phyloP scores from a whole-genome alignment of 2,329 filamentous ascomycete genomes.

The Colletotrichum neosansevieriae region DNA sequence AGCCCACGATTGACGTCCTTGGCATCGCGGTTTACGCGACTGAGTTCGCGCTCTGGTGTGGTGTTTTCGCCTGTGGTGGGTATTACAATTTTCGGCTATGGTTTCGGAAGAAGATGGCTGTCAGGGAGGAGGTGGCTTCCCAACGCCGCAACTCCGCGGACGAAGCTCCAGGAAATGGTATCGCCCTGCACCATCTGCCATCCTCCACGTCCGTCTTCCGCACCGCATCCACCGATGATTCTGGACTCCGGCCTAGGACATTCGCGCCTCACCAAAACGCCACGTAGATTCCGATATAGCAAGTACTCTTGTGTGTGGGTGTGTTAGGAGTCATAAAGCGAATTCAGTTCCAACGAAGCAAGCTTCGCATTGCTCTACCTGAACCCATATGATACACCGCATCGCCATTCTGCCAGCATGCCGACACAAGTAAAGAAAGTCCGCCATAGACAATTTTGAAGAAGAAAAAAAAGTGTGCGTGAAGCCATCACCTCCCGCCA shows the following conservation, averaged over 20 bases:
- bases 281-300: background rate
- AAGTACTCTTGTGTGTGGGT: no score
- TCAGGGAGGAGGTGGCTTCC: constrained; percentile 26
- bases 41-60: constrained; percentile 75
- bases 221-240: constrained; percentile 57
- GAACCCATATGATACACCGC: constrained; percentile 32
- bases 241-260: constrained; percentile 3
- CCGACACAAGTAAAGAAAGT: background rate
- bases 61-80: constrained; percentile 73
- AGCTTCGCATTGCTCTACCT: constrained; percentile 31
- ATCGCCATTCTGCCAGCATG: constrained; percentile 14
- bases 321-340: background rate
- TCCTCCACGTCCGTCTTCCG: constrained; percentile 75
- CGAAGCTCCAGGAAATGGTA: constrained; percentile 3
- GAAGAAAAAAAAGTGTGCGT: no score
- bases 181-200: constrained; percentile 61
- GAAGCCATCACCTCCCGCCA: background rate
- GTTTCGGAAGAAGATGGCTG: constrained; percentile 54
- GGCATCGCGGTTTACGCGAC: constrained; percentile 76
- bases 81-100: constrained; percentile 74
- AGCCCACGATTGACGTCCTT: constrained; percentile 67
- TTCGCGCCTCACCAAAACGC: background rate
- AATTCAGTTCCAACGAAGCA: constrained; percentile 14
- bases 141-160: background rate
- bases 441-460: constrained; percentile 23